Conservation (phyloP, 352 stramenopile species). For the Pythium aristosporum region DNA sequence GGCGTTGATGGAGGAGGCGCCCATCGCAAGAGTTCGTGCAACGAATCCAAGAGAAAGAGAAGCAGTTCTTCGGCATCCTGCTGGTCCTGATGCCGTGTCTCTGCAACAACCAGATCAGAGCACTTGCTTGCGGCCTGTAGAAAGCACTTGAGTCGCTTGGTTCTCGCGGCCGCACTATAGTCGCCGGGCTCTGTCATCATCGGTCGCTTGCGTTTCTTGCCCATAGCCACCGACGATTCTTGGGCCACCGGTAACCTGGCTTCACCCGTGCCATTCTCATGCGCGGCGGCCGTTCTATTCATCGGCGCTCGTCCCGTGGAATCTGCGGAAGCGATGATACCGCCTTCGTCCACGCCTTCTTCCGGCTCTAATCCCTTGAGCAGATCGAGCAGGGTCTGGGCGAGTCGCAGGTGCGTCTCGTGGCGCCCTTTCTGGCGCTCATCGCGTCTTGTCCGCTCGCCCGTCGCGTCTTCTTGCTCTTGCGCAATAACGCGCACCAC, state of each 20-base stretch:
- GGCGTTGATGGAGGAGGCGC: conserved; percentile 5
- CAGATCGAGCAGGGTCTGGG: conserved; percentile 19
- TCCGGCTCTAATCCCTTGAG: conserved; percentile 21
- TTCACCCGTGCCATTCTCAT: background rate
- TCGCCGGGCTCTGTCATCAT: conserved; percentile 10
- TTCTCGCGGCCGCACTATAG: conserved; percentile 10
- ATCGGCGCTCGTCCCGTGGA: background rate
- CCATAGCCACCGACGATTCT: background rate
- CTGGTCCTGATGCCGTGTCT: conserved; percentile 53
- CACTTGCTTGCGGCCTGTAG: conserved; percentile 42
- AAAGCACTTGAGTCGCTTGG: conserved; percentile 29
- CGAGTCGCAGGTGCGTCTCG: conserved; percentile 33
- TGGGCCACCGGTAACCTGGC: background rate
- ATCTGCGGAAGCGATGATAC: background rate
- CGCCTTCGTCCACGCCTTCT: background rate
- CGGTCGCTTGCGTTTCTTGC: conserved; percentile 22
- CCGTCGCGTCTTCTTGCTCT: background rate
- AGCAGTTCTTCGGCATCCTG: conserved; percentile 84
- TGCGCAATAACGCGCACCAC: conserved; percentile 10
- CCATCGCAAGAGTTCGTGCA: conserved; percentile 50
- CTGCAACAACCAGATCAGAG: conserved; percentile 44
- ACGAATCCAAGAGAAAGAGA: conserved; percentile 62
- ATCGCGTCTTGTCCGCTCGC: background rate
- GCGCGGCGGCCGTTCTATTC: background rate
- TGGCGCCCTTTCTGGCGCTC: conserved; percentile 19